phyloP scores from a whole-genome alignment of 2,329 filamentous ascomycete genomes.

The Rasamsonia emersonii region DNA sequence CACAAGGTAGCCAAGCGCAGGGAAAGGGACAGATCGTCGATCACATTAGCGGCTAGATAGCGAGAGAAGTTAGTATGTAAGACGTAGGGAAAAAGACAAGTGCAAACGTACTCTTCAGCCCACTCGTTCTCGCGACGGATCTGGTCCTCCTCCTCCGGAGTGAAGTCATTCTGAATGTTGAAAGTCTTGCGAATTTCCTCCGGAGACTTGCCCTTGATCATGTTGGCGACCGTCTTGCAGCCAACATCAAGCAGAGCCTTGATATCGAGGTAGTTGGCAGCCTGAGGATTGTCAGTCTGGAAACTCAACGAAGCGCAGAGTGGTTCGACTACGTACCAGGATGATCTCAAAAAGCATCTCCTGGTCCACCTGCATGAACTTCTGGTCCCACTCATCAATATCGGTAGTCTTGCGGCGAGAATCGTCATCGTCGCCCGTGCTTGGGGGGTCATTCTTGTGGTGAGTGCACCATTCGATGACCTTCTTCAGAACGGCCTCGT shows the following conservation, averaged over 20 bases:
- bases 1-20: no score
- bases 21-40: no score
- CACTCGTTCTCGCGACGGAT: constrained; percentile 87
- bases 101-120: constrained; percentile 61
- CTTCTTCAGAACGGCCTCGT: constrained; percentile 87
- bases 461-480: constrained; percentile 98
- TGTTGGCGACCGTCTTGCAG: constrained; percentile 99
- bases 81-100: constrained; percentile 4
- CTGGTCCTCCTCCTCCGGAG: constrained; percentile 97
- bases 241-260: constrained; percentile 96
- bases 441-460: constrained; percentile 81
- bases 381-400: constrained; percentile 99
- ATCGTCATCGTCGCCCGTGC: constrained; percentile 76
- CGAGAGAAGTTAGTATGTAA: constrained; percentile 7
- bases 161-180: constrained; percentile 99
- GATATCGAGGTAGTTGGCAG: constrained; percentile 97
- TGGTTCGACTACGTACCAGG: constrained; percentile 53
- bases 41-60: no score
- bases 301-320: not conserved
- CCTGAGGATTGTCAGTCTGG: no score
- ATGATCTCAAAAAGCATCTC: constrained; percentile 99
- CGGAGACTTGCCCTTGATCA: constrained; percentile 99
- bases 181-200: constrained; percentile 99
- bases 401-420: constrained; percentile 97
- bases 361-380: constrained; percentile 99